Conservation (phyloP, 768 basidiomycete genomes). For the Lentinula raphanica region DNA sequence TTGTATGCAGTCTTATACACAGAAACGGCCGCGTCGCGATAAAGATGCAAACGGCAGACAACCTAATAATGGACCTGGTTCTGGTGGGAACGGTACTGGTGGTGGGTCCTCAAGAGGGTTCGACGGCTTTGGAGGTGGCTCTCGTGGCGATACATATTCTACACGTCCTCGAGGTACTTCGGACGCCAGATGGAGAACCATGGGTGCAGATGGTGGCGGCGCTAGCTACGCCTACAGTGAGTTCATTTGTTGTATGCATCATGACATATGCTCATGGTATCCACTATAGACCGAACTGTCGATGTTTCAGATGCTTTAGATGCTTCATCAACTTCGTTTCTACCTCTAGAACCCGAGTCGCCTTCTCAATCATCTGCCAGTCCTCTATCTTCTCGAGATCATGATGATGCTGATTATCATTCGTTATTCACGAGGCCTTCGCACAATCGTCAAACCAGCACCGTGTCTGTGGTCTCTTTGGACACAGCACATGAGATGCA, state of each 20-base stretch:
- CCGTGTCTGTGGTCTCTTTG: constrained; percentile 32
- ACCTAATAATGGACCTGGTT: constrained; percentile 26
- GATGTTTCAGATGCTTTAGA: neutral
- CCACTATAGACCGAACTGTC: neutral
- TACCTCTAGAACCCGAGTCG: neutral
- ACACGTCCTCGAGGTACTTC: constrained; percentile 65
- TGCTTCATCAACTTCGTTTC: neutral
- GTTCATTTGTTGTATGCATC: neutral
- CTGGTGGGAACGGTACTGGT: constrained; percentile 30
- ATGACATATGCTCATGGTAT: neutral
- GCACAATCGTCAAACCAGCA: constrained; percentile 32
- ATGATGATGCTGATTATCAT: constrained; percentile 6
- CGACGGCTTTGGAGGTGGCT: constrained; percentile 27
- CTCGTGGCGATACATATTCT: constrained; percentile 27
- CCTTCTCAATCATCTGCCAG: neutral
- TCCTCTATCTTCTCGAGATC: neutral
- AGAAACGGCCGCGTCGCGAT: constrained; percentile 60
- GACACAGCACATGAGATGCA: constrained; percentile 43
- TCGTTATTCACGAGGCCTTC: constrained; percentile 18
- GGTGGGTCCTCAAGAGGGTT: constrained; percentile 19
- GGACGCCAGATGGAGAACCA: constrained; percentile 52
- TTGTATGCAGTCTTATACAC: constrained; percentile 62
- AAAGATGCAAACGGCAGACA: constrained; percentile 36
- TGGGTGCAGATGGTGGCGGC: constrained; percentile 6
- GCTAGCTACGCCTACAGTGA: constrained; percentile 10